These are phyloP conservation scores for Agaricales sp. DNA, from an alignment of 1,284 basidiomycete genomes.

Conservation along the genomic window DNA sequence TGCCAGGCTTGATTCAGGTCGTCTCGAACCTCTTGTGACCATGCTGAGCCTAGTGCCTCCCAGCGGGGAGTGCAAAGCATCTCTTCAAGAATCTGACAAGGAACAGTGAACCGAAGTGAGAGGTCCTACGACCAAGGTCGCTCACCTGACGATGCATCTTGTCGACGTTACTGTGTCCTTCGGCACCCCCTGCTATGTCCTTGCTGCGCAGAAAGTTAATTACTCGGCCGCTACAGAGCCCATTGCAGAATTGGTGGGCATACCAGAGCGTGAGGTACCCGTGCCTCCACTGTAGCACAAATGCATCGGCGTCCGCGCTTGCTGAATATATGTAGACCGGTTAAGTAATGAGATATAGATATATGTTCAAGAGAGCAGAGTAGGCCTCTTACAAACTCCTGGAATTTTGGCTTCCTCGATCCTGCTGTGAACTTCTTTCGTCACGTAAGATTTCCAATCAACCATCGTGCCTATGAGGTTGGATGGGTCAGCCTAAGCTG, in stretches of 20 bases:
- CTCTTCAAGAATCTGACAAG: constrained; percentile 38
- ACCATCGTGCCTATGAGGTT: too few species aligned
- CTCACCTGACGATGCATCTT: constrained; percentile 43
- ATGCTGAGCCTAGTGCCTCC: constrained; percentile 29
- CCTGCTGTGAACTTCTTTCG: constrained; percentile 25
- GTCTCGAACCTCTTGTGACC: constrained; percentile 30
- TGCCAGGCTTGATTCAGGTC: constrained; percentile 47
- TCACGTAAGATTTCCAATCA: constrained; percentile 45
- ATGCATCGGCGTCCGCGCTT: constrained; percentile 33
- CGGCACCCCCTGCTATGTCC: constrained; percentile 30
- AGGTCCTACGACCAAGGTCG: neutral
- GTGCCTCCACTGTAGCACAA: constrained; percentile 46
- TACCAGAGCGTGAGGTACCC: constrained; percentile 40
- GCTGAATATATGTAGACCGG: constrained; percentile 9
- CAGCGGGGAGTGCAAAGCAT: constrained; percentile 40
- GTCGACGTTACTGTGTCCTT: constrained; percentile 44
- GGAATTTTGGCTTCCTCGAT: constrained; percentile 18
- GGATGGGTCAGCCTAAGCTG: too few species aligned
- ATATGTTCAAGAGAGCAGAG: neutral
- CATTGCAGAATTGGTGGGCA: neutral
- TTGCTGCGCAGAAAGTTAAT: constrained; percentile 13
- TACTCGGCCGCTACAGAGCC: neutral
- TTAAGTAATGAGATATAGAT: neutral
- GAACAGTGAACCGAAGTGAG: neutral
- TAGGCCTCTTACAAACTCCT: constrained; percentile 10